Evolutionary conservation across 495 filamentous ascomycete genomes (phyloP).

Genomic region (Aspergillus affinis): DNA sequence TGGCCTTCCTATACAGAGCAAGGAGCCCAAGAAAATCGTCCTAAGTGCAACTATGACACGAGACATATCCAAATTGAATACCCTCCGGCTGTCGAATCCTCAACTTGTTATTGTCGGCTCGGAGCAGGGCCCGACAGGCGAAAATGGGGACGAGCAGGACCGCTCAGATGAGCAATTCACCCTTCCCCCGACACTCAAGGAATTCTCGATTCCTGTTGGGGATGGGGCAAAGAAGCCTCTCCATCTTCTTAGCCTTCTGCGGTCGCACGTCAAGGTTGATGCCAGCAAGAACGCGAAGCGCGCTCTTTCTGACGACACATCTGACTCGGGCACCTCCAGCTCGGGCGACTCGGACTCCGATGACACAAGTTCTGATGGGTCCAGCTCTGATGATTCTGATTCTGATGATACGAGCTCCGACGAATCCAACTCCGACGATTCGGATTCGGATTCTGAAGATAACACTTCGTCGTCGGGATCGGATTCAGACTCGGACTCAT

Average conservation of each 20-base stretch:
- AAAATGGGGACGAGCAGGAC: conserved; percentile 27
- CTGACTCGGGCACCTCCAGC: conserved; percentile 4
- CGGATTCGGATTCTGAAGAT: conserved; percentile 19
- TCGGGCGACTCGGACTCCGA: conserved; percentile 2
- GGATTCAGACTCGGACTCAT: conserved; percentile 17
- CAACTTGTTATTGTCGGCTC: conserved; percentile 68
- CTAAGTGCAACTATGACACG: conserved; percentile 93
- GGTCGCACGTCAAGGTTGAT: conserved; percentile 36
- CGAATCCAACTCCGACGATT: conserved; percentile 24
- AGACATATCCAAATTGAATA: conserved; percentile 77
- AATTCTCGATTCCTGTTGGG: conserved; percentile 71
- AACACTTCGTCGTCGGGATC: not conserved
- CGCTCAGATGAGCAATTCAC: conserved; percentile 45
- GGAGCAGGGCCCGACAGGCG: conserved; percentile 41
- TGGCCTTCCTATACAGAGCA: conserved; percentile 35
- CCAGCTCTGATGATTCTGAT: conserved; percentile 24
- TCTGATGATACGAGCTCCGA: conserved; percentile 29
- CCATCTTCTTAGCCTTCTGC: conserved; percentile 58
- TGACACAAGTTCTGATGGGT: not conserved
- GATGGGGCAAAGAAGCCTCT: conserved; percentile 81
- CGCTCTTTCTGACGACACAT: conserved; percentile 1
- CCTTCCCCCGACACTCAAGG: conserved; percentile 67
- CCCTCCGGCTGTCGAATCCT: conserved; percentile 70
- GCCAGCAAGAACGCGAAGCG: conserved; percentile 11
- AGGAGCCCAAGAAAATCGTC: conserved; percentile 66